Base-by-base conservation (phyloP, 23 red algal species). In the Agarophyton chilense region DNA sequence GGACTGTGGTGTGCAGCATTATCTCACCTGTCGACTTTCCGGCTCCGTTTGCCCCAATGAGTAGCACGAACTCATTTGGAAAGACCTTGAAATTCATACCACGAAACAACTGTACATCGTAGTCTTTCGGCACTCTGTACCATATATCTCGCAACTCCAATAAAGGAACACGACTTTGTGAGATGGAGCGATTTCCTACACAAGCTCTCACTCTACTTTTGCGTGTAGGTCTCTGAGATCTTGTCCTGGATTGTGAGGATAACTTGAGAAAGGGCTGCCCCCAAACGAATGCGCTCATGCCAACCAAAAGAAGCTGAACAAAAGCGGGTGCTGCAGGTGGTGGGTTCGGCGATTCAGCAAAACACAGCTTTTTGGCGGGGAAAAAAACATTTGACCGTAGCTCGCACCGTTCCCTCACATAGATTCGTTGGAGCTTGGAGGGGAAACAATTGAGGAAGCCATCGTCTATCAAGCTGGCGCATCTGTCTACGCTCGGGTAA, bases 41-140 rank as follows among this genome's bases (percentile, higher is more conserved):
- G 34, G 79, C 78, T 24, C 95, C 95, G 43, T 98, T 98, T 8
- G 58, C 90, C 24, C 95, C 95, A 31, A 98, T 85, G 16, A 98
- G 26, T 24, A 98, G 12, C 9, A 98, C 79, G 26, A 98, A 86
- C 53, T 98, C 72, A 26, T 62, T 53, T 26, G 56, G 55, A 25
- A 77, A 38, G 4, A 98, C 17, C 50, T 71, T 26, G 46, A 98
- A 65, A 66, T 81, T 90, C 87, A 93, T 52, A 26, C 80, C 68
- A 33, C 26, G 31, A 53, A 95, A 95, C 50, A 95, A 46, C 39
- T 53, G 45, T 0, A 65, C 66, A 55, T 87, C 81, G 14, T 40
- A 94, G 47, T 87, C 40, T 21, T 42, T 64, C 21, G 82, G 81
- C 16, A 87, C 52, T 28, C 53, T n/a, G 76, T 81, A 94, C 38